Base-by-base conservation (phyloP, 345 rosid genomes). In the Eutrema japonicum region DNA sequence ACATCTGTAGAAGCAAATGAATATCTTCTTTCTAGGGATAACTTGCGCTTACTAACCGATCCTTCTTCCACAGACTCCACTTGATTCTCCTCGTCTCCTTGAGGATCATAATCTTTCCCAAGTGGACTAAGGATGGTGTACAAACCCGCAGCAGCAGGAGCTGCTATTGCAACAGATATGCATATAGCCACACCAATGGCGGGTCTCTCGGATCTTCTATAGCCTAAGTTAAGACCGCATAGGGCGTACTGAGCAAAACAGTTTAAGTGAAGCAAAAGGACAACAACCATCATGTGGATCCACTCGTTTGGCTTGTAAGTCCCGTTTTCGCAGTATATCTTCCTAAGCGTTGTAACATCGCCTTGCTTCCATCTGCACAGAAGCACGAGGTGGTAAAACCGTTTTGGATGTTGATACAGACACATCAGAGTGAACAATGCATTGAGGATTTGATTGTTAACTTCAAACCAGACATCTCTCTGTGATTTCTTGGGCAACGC, bases 191-290 rank as follows among this genome's bases (percentile, higher is more conserved):
- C 99, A 68, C 97, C 97, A 32, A 91, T 53, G 4, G 93, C 85
- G 0, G 97, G 96, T 71, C 97, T 87, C 37, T 84, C 73, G 0
- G 96, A 91, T 84, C 99, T 91, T 73, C 60, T 87, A 76, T 79
- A 94, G 5, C 97, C 97, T 69, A 86, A 57, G 71, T 94, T 94
- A 27, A 94, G 83, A 75, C 97, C 85, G 16, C 99, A 94, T 2
- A 94, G 84, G 0, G 82, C 97, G 64, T 94, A 94, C 71, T 91
- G 97, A 45, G 99, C 95, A 45, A 94, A 94, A 79, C 99, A 94
- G 63, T 94, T 94, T 4, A 91, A 38, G 74, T 94, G 89, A 47
- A 94, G 96, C 68, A 94, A 79, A 60, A 86, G 51, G 42, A 88
- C 89, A 26, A 94, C 96, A 7, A 86, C 88, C 96, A 91, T 86